Conservation (phyloP, 1,284 basidiomycete genomes). For the Cystobasidium slooffiae region DNA sequence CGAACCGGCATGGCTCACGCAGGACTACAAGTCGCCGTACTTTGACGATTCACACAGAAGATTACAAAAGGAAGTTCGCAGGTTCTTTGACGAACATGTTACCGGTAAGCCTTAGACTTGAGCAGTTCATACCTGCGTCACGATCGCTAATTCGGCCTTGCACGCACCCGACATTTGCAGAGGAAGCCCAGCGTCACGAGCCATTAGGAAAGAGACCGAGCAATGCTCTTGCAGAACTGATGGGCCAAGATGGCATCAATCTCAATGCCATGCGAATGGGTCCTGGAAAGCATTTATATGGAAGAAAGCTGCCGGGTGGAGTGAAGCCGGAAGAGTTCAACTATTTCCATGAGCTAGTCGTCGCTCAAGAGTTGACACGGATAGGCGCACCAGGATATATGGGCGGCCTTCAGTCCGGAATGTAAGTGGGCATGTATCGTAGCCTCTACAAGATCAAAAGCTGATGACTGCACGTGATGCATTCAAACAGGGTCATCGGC, state of each 20-base stretch:
- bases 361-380: conserved; percentile 78
- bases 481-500: conserved; percentile 12
- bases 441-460: neutral
- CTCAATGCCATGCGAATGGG: conserved; percentile 90
- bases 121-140: neutral
- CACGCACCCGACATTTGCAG: neutral
- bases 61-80: conserved; percentile 56
- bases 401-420: conserved; percentile 74
- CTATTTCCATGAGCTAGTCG: conserved; percentile 72
- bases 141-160: neutral
- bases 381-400: conserved; percentile 77
- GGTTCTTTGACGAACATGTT: conserved; percentile 53
- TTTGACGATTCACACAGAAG: conserved; percentile 61
- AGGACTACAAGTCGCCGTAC: conserved; percentile 80
- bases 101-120: neutral
- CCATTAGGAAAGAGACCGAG: conserved; percentile 54
- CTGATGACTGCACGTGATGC: neutral
- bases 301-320: conserved; percentile 77
- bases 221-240: conserved; percentile 55
- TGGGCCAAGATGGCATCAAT: conserved; percentile 63
- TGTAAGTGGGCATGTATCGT: conserved; percentile 51
- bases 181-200: conserved; percentile 56
- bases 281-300: conserved; percentile 76
- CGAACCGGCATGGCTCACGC: conserved; percentile 80
- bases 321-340: conserved; percentile 88